Base-by-base conservation (phyloP, 2,329 filamentous ascomycete species). In the Talaromyces amestolkiae region DNA sequence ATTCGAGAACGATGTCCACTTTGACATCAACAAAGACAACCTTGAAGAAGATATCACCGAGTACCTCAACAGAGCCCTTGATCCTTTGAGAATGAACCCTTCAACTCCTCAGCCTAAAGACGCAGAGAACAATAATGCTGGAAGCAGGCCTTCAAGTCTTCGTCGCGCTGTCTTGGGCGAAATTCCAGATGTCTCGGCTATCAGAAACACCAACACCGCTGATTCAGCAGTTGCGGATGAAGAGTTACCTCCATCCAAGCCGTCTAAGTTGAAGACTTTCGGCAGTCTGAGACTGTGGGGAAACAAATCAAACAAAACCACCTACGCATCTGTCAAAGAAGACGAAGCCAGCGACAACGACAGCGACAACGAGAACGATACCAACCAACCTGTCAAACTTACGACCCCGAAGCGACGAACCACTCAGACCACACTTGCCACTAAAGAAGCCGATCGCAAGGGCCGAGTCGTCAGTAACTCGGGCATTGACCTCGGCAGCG, bases 41-140 rank as follows among this genome's bases (percentile, higher is more conserved):
- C 71, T 79, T 49, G 77, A 66, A 49, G 76, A 45, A 75, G 79
- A 45, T 71, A 74, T 56, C 71, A 71, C 77, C 65, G 71, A 76
- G 59, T 73, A 76, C 51, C 74, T 74, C 66, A 69, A 75, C 77
- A 58, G 72, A 75, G 17, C 72, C 73, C 70, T 77, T n/a, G 80
- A 81, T 47, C 81, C 81, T 3, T 71, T 83, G 19, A 76, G 74
- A 65, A 77, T 83, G 73, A 82, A 83, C 61, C 80, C 80, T 24
- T 79, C 80, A 22, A 80, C 79, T 7, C 80, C 80, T 2, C 74
- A 74, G 49, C 76, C 77, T 9, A 62, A 71, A 19, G 69, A 72
- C 8, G 68, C 71, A 1, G 68, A 74, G 11, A 35, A 54, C 22
- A 37, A 49, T 11, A 71, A 69, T 19, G 63, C 63, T 19, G 64